Evolutionary conservation across 2,329 filamentous ascomycete species (phyloP).

Genomic region (Ceratocystis destructans): DNA sequence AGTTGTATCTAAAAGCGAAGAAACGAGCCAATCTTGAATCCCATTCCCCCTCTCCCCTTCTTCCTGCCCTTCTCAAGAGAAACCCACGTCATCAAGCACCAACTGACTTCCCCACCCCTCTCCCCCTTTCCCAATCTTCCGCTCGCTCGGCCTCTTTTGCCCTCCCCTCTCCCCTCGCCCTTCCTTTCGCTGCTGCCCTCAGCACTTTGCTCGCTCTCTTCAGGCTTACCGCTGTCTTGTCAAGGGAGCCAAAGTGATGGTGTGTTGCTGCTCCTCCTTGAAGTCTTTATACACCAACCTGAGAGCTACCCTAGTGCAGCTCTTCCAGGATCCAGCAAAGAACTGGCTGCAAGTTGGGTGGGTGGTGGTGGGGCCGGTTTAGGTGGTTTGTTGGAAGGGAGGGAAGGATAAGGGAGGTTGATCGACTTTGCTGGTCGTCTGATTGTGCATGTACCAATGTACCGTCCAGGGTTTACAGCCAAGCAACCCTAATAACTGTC

Average conservation of each 20-base stretch:
- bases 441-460: too few relatives aligned
- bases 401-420: background rate
- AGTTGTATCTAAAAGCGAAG: background rate
- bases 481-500: background rate
- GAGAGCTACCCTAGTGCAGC: conserved; percentile 1
- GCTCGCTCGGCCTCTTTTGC: background rate
- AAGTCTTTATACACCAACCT: background rate
- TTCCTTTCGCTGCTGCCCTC: background rate
- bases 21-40: background rate
- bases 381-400: conserved; percentile 1
- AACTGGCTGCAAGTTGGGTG: background rate
- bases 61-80: background rate
- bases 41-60: background rate
- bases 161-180: background rate
- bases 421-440: background rate
- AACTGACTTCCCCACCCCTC: background rate
- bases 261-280: background rate
- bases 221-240: background rate
- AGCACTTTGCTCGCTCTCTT: background rate
- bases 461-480: too few relatives aligned
- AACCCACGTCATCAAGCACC: too few relatives aligned
- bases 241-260: background rate
- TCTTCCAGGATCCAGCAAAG: background rate
- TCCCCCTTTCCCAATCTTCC: background rate
- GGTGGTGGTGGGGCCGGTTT: background rate